Evolutionary conservation across 1,284 basidiomycete species (phyloP).

Genomic region (Puccinia hordei): DNA sequence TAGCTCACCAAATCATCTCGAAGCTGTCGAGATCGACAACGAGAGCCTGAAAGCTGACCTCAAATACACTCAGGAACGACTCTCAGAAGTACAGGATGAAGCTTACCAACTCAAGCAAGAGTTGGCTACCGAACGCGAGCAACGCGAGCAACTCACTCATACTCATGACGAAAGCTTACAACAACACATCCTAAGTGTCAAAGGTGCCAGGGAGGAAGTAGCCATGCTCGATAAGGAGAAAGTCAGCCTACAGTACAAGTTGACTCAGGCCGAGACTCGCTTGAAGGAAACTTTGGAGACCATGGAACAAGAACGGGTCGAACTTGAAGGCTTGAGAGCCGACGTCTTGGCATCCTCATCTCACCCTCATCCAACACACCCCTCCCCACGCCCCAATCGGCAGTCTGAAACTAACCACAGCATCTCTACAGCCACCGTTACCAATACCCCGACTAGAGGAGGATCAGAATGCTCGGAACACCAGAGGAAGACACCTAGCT

Average conservation of each 20-base stretch:
- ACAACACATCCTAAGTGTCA: not conserved
- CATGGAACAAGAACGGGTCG: constrained; percentile 32
- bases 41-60: constrained; percentile 43
- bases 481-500: not conserved
- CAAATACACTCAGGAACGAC: constrained; percentile 34
- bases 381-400: not conserved
- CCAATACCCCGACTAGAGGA: not conserved
- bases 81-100: constrained; percentile 28
- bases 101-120: constrained; percentile 38
- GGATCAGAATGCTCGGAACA: not conserved
- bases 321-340: constrained; percentile 28
- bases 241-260: not conserved
- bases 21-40: constrained; percentile 40
- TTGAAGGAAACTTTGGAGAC: constrained; percentile 26
- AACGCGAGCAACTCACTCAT: not conserved
- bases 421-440: not conserved
- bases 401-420: not conserved
- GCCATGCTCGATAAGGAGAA: not conserved
- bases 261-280: constrained; percentile 6
- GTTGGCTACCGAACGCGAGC: constrained; percentile 9
- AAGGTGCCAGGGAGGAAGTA: constrained; percentile 9
- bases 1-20: not conserved
- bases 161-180: not conserved
- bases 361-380: not conserved
- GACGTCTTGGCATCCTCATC: constrained; percentile 22